phyloP scores from a whole-genome alignment of 129 eudicot species.

The Centaurea solstitialis region DNA sequence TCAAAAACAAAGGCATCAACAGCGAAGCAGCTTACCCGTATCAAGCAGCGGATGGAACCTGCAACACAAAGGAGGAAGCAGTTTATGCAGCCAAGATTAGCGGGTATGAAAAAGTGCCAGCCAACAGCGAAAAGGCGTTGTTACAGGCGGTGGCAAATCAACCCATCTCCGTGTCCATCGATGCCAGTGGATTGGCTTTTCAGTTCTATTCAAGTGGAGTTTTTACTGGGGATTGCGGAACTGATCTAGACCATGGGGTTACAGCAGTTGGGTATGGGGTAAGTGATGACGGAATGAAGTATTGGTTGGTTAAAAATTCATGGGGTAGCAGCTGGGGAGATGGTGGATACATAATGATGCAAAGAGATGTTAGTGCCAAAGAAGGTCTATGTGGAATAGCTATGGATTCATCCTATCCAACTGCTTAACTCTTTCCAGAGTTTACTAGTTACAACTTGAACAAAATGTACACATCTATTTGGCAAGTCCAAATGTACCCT shows the following conservation, averaged over 20 bases:
- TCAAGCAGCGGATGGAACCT: constrained; percentile 30
- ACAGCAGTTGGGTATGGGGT: constrained; percentile 76
- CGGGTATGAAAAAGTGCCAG: constrained; percentile 18
- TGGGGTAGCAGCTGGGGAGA: constrained; percentile 85
- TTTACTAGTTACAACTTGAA: not conserved
- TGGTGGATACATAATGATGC: constrained; percentile 68
- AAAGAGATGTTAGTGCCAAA: constrained; percentile 40
- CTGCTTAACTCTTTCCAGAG: constrained; percentile 3
- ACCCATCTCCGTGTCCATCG: constrained; percentile 15
- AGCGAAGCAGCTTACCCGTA: constrained; percentile 43
- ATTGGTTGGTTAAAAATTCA: constrained; percentile 82
- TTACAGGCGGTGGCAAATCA: constrained; percentile 23
- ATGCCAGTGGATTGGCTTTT: constrained; percentile 4
- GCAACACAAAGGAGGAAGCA: constrained; percentile 29
- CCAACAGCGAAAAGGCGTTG: constrained; percentile 9
- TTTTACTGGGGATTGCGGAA: constrained; percentile 50
- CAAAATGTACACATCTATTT: not conserved
- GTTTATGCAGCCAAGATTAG: constrained; percentile 8
- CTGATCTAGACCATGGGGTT: constrained; percentile 71
- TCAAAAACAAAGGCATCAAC: constrained; percentile 46
- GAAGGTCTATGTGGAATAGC: constrained; percentile 75
- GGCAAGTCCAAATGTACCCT: not conserved
- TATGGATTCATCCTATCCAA: constrained; percentile 43
- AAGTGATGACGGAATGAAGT: constrained; percentile 58
- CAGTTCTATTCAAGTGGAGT: constrained; percentile 22